Percentiles rank a stretch among this genome's conserved stretches.
Conservation (phyloP, 345 rosid genomes). For the Leavenworthia alabamica region DNA sequence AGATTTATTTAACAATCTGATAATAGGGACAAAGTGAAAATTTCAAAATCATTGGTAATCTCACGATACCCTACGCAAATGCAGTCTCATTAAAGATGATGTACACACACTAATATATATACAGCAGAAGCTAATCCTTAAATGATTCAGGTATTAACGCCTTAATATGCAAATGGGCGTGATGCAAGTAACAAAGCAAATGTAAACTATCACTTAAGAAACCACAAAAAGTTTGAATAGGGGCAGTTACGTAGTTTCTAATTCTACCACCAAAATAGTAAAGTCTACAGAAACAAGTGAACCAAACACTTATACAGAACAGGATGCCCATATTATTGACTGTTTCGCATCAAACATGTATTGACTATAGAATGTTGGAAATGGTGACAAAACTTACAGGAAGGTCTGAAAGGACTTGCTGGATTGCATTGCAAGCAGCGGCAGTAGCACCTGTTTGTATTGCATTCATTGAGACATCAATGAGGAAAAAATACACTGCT, state of each 20-base stretch:
- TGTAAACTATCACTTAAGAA: slow-evolving; percentile 6
- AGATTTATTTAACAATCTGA: not conserved
- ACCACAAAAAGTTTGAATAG: not conserved
- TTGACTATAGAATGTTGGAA: slow-evolving; percentile 3
- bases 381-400: slow-evolving; percentile 52
- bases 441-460: slow-evolving; percentile 92
- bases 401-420: slow-evolving; percentile 83
- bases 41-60: not conserved
- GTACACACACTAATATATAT: slow-evolving; percentile 6
- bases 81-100: not conserved
- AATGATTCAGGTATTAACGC: slow-evolving; percentile 5
- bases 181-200: slow-evolving; percentile 1
- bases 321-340: not conserved
- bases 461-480: slow-evolving; percentile 90
- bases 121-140: not conserved
- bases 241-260: not conserved
- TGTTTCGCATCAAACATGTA: not conserved
- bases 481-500: slow-evolving; percentile 78
- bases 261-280: not conserved
- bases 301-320: not conserved
- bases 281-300: not conserved
- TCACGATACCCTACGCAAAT: not conserved
- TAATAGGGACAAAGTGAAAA: not conserved
- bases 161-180: not conserved
- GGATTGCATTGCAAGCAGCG: slow-evolving; percentile 86